phyloP scores from a whole-genome alignment of 495 filamentous ascomycete species.

The Parathielavia appendiculata region DNA sequence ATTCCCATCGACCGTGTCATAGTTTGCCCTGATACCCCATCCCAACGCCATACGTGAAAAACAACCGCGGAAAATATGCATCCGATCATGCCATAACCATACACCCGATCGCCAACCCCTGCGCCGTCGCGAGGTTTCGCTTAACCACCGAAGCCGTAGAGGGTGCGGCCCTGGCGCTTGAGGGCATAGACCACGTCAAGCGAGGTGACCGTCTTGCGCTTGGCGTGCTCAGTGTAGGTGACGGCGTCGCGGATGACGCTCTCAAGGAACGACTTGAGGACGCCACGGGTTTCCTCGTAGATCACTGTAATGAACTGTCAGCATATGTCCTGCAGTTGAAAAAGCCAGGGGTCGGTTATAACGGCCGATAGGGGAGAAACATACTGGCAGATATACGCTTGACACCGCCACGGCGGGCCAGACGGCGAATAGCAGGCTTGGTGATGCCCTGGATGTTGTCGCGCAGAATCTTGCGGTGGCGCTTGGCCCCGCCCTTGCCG shows the following conservation, averaged over 20 bases:
- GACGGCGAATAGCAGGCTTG: conserved; percentile 99
- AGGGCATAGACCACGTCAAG: conserved; percentile 94
- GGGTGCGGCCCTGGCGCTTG: conserved; percentile 91
- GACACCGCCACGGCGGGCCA: conserved; percentile 98
- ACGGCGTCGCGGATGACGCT: conserved; percentile 99
- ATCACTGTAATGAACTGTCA: conserved; percentile 57
- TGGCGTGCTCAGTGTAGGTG: conserved; percentile 96
- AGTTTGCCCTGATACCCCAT: conserved; percentile 3
- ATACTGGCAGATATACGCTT: conserved; percentile 99
- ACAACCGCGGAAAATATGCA: conserved; percentile 8
- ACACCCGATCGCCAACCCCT: neutral
- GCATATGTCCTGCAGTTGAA: conserved; percentile 17
- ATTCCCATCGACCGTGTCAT: conserved; percentile 15
- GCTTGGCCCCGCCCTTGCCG: conserved; percentile 87
- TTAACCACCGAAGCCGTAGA: conserved; percentile 99
- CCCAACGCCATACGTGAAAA: conserved; percentile 16
- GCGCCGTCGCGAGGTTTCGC: conserved; percentile 13
- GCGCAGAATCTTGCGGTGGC: conserved; percentile 97
- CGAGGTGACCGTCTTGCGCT: conserved; percentile 96
- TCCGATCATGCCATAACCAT: conserved; percentile 12
- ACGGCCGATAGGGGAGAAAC: conserved; percentile 26
- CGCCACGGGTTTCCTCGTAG: conserved; percentile 99
- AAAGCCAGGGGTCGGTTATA: neutral
- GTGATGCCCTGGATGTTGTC: conserved; percentile 99
- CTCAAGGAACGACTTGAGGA: conserved; percentile 99